Evolutionary conservation across 2,329 filamentous ascomycete genomes (phyloP), one percentile per base, ranked within the genome.

Genomic region (Fusarium agapanthi): DNA sequence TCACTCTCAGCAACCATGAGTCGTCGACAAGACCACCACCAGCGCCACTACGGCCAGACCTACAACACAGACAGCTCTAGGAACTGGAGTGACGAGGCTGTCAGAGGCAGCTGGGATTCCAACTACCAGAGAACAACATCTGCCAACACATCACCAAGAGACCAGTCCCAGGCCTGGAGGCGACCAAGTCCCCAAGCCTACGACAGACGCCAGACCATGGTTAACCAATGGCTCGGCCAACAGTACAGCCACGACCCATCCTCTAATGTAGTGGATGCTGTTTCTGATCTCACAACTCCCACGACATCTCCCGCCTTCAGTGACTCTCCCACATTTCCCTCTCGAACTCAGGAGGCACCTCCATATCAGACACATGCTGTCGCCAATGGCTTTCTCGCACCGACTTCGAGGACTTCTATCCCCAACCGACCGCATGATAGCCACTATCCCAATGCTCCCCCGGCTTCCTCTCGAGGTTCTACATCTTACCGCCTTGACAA

Each of bases 11-110:
- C 63, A 71, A 60, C 40, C 54, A 77, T 76, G 76, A 72, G 72
- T 66, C 75, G 71, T 50, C 68, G 70, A 61, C 60, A 69, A 24
- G 63, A 75, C 44, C 66, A 66, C 43, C 58, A 37, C 43, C 61
- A 69, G 30, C 51, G 44, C 30, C 58, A 65, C 50, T 37, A 65
- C 51, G 51, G 44, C 58, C 58, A 69, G 16, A 57, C 61, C 30
- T 63, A 55, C 55, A 70, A 72, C 50, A 61, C 70, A n/a, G 75
- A 75, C n/a, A 71, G 69, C 61, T 77, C 75, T 20, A 63, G 75
- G 9, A 74, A 77, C n/a, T 78, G 76, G 76, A 78, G 76, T 32
- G 76, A 77, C 13, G 76, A 78, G 41, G 75, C 75, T 9, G 68
- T 77, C 44, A 73, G 74, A 14, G 76, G 76, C 8, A 78, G 75